These are phyloP conservation scores for Teunomyces panamensis DNA, from an alignment of 805 yeast species.

Conservation along the genomic window DNA sequence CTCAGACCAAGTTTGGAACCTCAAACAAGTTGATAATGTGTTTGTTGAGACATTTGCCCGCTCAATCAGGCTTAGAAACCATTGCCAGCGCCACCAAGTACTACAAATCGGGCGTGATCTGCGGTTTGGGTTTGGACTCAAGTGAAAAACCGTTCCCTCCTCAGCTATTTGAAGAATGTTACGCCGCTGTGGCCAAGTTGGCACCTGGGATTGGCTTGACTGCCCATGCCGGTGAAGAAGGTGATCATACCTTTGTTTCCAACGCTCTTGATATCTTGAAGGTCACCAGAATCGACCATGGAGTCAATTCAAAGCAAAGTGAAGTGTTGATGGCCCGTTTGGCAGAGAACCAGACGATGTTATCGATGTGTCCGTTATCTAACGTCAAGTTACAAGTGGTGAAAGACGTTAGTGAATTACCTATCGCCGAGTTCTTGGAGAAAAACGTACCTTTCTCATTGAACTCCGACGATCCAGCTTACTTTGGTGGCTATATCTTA, in stretches of 20 bases:
- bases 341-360: slow-evolving; percentile 52
- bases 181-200: slow-evolving; percentile 42
- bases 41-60: slow-evolving; percentile 71
- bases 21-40: slow-evolving; percentile 78
- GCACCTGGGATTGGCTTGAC: slow-evolving; percentile 61
- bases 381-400: slow-evolving; percentile 77
- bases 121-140: slow-evolving; percentile 81
- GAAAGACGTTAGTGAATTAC: slow-evolving; percentile 61
- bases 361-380: slow-evolving; percentile 76
- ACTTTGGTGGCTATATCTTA: slow-evolving; percentile 33
- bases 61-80: slow-evolving; percentile 54
- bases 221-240: slow-evolving; percentile 91
- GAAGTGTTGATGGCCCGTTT: slow-evolving; percentile 53
- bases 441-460: slow-evolving; percentile 66
- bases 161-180: slow-evolving; percentile 62
- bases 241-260: slow-evolving; percentile 65
- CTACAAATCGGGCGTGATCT: slow-evolving; percentile 45
- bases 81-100: slow-evolving; percentile 51
- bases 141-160: slow-evolving; percentile 81
- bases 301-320: slow-evolving; percentile 62
- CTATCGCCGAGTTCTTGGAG: slow-evolving; percentile 59
- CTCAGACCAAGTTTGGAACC: slow-evolving; percentile 57
- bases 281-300: slow-evolving; percentile 77
- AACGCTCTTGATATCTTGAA: slow-evolving; percentile 51
- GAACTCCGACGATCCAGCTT: slow-evolving; percentile 71